Percentiles rank a stretch among this genome's conserved stretches.
Evolutionary conservation across 768 basidiomycete genomes (phyloP).

Genomic region (Suillus placidus): DNA sequence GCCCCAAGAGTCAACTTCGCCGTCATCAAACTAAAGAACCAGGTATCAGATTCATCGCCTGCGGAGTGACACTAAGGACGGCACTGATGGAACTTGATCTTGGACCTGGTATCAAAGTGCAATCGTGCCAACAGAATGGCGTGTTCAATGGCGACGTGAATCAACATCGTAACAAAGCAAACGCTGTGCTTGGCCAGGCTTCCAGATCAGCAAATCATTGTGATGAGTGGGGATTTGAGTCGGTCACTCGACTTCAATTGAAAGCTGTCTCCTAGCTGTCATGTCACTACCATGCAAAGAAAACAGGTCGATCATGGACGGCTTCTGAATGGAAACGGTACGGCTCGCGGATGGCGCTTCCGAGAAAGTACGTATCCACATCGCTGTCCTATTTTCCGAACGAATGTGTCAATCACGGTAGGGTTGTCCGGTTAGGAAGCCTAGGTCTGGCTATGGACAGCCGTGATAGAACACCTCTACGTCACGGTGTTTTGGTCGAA

Average conservation of each 20-base stretch:
- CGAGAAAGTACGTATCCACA: not conserved
- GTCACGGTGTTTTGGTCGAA: slow-evolving; percentile 1
- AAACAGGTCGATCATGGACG: slow-evolving; percentile 49
- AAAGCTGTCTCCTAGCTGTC: slow-evolving; percentile 36
- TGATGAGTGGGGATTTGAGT: slow-evolving; percentile 39
- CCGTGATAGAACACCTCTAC: not conserved
- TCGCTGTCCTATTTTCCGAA: not conserved
- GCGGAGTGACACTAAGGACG: slow-evolving; percentile 49
- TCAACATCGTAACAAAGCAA: slow-evolving; percentile 50
- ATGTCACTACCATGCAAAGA: slow-evolving; percentile 44
- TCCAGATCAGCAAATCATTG: slow-evolving; percentile 44
- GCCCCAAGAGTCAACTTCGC: slow-evolving; percentile 22
- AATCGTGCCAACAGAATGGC: slow-evolving; percentile 43
- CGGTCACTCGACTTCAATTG: slow-evolving; percentile 12
- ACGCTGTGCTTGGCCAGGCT: slow-evolving; percentile 49
- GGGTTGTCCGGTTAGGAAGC: not conserved
- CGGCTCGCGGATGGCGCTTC: slow-evolving; percentile 44
- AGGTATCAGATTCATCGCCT: slow-evolving; percentile 55
- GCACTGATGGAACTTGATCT: slow-evolving; percentile 41
- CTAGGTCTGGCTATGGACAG: not conserved
- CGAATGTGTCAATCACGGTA: not conserved
- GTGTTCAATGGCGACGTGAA: slow-evolving; percentile 51
- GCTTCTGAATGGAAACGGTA: slow-evolving; percentile 46
- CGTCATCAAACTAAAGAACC: slow-evolving; percentile 54
- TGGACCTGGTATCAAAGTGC: slow-evolving; percentile 29